Evolutionary conservation across 2,329 filamentous ascomycete genomes (phyloP).

Genomic region (Trichoderma sp.): DNA sequence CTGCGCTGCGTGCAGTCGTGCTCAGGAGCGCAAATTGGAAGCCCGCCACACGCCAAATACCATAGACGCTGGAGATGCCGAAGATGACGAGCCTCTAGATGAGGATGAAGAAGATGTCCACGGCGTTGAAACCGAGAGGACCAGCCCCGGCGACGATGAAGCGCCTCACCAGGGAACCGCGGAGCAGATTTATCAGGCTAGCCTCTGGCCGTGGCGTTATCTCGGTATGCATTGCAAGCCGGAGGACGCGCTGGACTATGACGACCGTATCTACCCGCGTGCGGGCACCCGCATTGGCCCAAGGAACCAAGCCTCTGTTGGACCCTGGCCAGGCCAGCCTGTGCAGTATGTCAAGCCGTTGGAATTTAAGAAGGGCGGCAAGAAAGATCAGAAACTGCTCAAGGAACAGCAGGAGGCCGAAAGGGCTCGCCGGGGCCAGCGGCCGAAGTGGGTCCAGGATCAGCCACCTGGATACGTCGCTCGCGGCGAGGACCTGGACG

Average conservation of each 20-base stretch:
- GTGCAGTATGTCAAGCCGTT: constrained; percentile 88
- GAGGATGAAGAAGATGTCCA: constrained; percentile 72
- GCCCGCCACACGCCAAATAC: constrained; percentile 81
- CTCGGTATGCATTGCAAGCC: constrained; percentile 93
- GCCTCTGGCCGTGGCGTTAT: constrained; percentile 95
- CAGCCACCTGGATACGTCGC: constrained; percentile 83
- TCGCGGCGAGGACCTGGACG: constrained; percentile 75
- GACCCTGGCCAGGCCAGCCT: constrained; percentile 80
- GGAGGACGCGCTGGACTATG: constrained; percentile 93
- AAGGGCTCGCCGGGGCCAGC: constrained; percentile 73
- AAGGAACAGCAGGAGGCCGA: constrained; percentile 81
- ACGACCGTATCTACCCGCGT: constrained; percentile 95
- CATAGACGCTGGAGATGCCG: constrained; percentile 65
- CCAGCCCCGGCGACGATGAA: constrained; percentile 64
- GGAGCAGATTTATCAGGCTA: constrained; percentile 89
- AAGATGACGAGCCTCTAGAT: constrained; percentile 63
- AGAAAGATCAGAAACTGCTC: constrained; percentile 79
- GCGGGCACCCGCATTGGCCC: constrained; percentile 91
- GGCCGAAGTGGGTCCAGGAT: constrained; percentile 92
- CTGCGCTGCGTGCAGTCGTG: constrained; percentile 91
- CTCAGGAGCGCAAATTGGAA: constrained; percentile 91
- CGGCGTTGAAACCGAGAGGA: constrained; percentile 58
- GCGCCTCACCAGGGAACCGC: constrained; percentile 64
- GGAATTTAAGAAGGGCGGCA: constrained; percentile 80
- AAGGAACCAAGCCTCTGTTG: constrained; percentile 84